Evolutionary conservation across 345 rosid genomes (phyloP).

Genomic region (Mallotus nudiflorus): DNA sequence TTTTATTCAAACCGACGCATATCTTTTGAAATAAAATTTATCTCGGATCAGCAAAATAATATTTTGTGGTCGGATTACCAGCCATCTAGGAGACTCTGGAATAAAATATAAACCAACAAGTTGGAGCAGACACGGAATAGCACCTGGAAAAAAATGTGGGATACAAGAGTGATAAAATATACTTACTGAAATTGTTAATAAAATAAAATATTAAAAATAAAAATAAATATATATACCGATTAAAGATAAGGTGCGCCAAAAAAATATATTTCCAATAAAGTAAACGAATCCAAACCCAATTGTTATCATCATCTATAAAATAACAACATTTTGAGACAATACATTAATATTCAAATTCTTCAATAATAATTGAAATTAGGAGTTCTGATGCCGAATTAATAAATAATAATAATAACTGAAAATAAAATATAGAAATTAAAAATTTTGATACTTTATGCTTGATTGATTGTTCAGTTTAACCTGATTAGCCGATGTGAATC

Average conservation of each 20-base stretch:
- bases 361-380: too few relatives aligned
- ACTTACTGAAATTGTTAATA: background rate
- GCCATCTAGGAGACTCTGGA: too few relatives aligned
- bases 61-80: slow-evolving; percentile 35
- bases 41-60: too few relatives aligned
- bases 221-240: slow-evolving; percentile 17
- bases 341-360: too few relatives aligned
- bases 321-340: too few relatives aligned
- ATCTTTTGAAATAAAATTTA: too few relatives aligned
- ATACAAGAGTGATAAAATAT: too few relatives aligned
- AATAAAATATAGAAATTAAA: too few relatives aligned
- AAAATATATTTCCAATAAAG: slow-evolving; percentile 25
- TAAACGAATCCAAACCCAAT: slow-evolving; percentile 23
- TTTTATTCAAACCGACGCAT: too few relatives aligned
- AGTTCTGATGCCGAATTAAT: too few relatives aligned
- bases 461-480: background rate
- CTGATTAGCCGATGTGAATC: slow-evolving; percentile 22
- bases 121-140: slow-evolving; percentile 33
- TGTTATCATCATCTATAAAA: slow-evolving; percentile 23
- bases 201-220: background rate
- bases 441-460: too few relatives aligned
- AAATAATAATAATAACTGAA: too few relatives aligned
- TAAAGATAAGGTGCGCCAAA: slow-evolving; percentile 38
- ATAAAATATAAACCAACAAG: slow-evolving; percentile 36
- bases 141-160: slow-evolving; percentile 42